Conservation (phyloP, 768 basidiomycete genomes). For the Russula vinacea region DNA sequence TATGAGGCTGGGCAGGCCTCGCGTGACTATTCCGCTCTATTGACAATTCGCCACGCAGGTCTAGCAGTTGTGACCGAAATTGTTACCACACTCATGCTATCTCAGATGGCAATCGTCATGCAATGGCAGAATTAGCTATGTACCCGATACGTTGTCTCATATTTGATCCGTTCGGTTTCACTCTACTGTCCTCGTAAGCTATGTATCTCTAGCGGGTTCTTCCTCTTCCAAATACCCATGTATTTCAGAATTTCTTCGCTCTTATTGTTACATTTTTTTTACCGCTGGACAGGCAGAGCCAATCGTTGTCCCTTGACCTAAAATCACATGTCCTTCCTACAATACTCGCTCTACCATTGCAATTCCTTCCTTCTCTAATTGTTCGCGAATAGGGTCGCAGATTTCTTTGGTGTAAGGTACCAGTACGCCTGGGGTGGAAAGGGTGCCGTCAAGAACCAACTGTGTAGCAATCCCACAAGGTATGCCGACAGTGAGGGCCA, state of each 20-base stretch:
- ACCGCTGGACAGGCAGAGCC: neutral
- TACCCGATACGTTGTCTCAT: neutral
- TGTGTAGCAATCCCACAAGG: slow-evolving; percentile 94
- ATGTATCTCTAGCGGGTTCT: slow-evolving; percentile 21
- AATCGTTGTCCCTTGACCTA: neutral
- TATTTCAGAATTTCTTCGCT: slow-evolving; percentile 11
- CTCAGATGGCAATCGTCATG: slow-evolving; percentile 62
- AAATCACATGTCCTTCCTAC: slow-evolving; percentile 36
- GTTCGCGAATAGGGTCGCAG: slow-evolving; percentile 66
- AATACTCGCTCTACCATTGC: slow-evolving; percentile 67
- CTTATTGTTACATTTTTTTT: slow-evolving; percentile 2
- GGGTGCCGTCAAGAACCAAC: slow-evolving; percentile 82
- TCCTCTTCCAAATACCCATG: slow-evolving; percentile 4
- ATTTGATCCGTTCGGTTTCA: neutral
- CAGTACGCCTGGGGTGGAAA: slow-evolving; percentile 74
- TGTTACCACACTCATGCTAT: slow-evolving; percentile 68
- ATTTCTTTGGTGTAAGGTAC: slow-evolving; percentile 86
- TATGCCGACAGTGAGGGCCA: slow-evolving; percentile 89
- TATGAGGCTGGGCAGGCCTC: slow-evolving; percentile 64
- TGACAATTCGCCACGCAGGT: slow-evolving; percentile 56
- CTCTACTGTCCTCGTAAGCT: neutral
- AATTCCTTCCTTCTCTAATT: slow-evolving; percentile 71
- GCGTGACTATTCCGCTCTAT: slow-evolving; percentile 55
- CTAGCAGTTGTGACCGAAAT: slow-evolving; percentile 71
- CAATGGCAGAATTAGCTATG: slow-evolving; percentile 44